These are phyloP conservation scores for Fusarium transvaalense DNA, from an alignment of 2,329 filamentous ascomycete species.

Conservation along the genomic window DNA sequence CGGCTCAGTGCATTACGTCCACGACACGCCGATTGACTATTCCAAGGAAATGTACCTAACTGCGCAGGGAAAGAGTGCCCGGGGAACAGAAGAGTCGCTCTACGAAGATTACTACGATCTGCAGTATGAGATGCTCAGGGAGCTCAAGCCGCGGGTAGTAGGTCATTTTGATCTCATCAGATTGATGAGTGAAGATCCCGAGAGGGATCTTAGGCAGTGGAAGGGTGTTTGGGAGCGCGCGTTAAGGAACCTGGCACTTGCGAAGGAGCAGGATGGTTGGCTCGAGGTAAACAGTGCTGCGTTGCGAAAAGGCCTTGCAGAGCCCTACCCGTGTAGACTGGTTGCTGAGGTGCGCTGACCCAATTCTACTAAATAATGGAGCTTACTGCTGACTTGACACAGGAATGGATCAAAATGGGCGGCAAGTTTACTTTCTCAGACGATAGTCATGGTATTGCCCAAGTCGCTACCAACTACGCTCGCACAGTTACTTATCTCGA, in stretches of 20 bases:
- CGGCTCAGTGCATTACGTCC: conserved; percentile 91
- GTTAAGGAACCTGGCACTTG: conserved; percentile 77
- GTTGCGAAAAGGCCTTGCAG: conserved; percentile 87
- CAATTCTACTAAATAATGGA: neutral
- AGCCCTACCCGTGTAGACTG: conserved; percentile 86
- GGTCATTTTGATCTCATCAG: conserved; percentile 96
- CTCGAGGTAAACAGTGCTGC: conserved; percentile 91
- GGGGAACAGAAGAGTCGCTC: conserved; percentile 74
- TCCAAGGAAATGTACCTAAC: conserved; percentile 74
- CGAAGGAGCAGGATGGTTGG: conserved; percentile 81
- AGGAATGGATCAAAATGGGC: conserved; percentile 79
- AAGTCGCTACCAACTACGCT: conserved; percentile 87
- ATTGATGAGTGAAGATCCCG: conserved; percentile 78
- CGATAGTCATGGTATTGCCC: conserved; percentile 90
- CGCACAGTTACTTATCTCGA: conserved; percentile 78
- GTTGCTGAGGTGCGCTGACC: conserved; percentile 76
- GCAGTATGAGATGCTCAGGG: conserved; percentile 83
- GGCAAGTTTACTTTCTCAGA: conserved; percentile 93
- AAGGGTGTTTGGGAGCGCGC: conserved; percentile 79
- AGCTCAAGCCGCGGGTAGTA: conserved; percentile 80
- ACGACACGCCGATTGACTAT: conserved; percentile 90
- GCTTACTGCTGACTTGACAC: conserved; percentile 12
- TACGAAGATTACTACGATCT: conserved; percentile 89
- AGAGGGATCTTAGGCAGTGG: conserved; percentile 69
- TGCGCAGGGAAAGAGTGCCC: conserved; percentile 52